Percentiles rank a stretch among this genome's conserved stretches.
Evolutionary conservation across 1,139 yeast genomes (phyloP).

Genomic region (Kurtzmaniella quercitrusa): DNA sequence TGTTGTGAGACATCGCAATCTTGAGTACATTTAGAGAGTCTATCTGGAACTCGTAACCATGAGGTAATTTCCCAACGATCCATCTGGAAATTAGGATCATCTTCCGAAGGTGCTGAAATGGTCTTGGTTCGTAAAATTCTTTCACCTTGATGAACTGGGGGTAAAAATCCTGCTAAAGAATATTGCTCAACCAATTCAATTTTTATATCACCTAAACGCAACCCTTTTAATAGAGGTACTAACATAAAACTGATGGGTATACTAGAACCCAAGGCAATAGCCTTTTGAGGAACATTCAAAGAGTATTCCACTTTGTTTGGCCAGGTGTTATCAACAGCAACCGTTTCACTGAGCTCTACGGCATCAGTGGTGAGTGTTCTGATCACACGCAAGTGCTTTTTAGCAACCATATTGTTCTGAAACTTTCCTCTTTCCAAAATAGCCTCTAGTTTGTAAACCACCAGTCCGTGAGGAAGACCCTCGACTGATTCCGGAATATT

Average conservation of each 20-base stretch:
- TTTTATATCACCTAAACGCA: constrained; percentile 67
- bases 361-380: constrained; percentile 88
- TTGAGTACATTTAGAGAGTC: constrained; percentile 73
- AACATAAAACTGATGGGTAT: constrained; percentile 67
- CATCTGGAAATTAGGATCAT: constrained; percentile 40
- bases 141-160: constrained; percentile 57
- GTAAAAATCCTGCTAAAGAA: constrained; percentile 56
- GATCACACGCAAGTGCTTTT: constrained; percentile 76
- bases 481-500: constrained; percentile 83
- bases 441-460: constrained; percentile 77
- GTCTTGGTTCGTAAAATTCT: constrained; percentile 44
- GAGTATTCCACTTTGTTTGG: constrained; percentile 91
- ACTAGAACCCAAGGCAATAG: constrained; percentile 84
- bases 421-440: constrained; percentile 81
- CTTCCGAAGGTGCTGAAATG: constrained; percentile 26
- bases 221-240: constrained; percentile 80
- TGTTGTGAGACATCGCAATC: constrained; percentile 67
- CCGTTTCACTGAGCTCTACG: constrained; percentile 84
- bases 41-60: constrained; percentile 60
- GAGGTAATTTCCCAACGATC: constrained; percentile 80
- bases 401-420: constrained; percentile 58
- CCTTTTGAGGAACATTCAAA: constrained; percentile 80
- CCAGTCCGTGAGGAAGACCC: constrained; percentile 81
- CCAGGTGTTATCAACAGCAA: constrained; percentile 95
- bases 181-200: constrained; percentile 65